Percentiles rank a stretch among this genome's conserved stretches.
Conservation (phyloP, 345 rosid genomes). For the Sapria himalayana region DNA sequence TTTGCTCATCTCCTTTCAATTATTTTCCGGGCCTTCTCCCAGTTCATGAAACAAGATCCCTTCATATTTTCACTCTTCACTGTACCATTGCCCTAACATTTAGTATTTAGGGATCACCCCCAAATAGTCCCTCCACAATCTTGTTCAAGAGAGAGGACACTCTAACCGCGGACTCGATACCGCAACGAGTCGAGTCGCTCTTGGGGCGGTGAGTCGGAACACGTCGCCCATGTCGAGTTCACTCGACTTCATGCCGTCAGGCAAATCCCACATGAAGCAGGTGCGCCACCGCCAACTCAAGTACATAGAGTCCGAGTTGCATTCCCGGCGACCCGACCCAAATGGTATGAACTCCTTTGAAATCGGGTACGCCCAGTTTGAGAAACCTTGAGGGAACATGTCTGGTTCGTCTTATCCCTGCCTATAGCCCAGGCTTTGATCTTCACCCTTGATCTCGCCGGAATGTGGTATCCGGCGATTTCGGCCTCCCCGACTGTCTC, state of each 20-base stretch:
- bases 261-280: conserved; percentile 22
- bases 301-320: conserved; percentile 22
- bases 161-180: conserved; percentile 12
- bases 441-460: conserved; percentile 16
- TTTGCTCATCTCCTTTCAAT: too few relatives aligned
- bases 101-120: too few relatives aligned
- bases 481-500: conserved; percentile 16
- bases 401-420: conserved; percentile 20
- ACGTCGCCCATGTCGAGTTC: conserved; percentile 22
- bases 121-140: too few relatives aligned
- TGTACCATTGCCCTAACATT: too few relatives aligned
- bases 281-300: conserved; percentile 17
- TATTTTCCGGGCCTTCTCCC: too few relatives aligned
- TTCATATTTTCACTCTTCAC: too few relatives aligned
- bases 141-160: conserved; percentile 8
- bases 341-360: conserved; percentile 23
- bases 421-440: conserved; percentile 28
- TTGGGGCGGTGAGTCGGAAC: conserved; percentile 29
- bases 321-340: conserved; percentile 30
- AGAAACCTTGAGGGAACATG: conserved; percentile 18
- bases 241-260: conserved; percentile 15
- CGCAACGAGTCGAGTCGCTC: conserved; percentile 18
- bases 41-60: too few relatives aligned
- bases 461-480: conserved; percentile 15
- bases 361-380: conserved; percentile 13